Conservation (phyloP, 1,284 basidiomycete genomes). For the Dichomitus squalens region DNA sequence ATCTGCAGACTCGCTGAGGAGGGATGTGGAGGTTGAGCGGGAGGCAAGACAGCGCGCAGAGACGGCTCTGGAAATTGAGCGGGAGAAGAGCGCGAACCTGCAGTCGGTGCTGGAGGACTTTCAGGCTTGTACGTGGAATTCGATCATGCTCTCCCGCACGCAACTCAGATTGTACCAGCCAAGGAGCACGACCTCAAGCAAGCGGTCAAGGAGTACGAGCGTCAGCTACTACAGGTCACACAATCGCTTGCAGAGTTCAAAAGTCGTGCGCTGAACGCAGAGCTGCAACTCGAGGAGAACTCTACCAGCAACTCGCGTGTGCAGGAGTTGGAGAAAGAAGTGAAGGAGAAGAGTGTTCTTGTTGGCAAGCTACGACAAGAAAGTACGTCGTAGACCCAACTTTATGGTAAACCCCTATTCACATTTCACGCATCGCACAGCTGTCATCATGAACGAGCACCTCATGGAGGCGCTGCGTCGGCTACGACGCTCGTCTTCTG, state of each 20-base stretch:
- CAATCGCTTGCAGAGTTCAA: slow-evolving; percentile 85
- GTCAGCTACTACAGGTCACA: slow-evolving; percentile 70
- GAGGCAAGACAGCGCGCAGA: slow-evolving; percentile 55
- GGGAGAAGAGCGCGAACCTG: slow-evolving; percentile 79
- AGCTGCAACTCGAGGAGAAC: slow-evolving; percentile 79
- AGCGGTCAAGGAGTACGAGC: slow-evolving; percentile 81
- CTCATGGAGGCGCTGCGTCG: slow-evolving; percentile 96
- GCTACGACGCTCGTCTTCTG: slow-evolving; percentile 82
- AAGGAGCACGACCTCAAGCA: slow-evolving; percentile 79
- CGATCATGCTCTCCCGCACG: slow-evolving; percentile 29
- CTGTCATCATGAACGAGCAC: slow-evolving; percentile 96
- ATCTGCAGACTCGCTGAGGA: slow-evolving; percentile 57
- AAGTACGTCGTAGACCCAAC: slow-evolving; percentile 50
- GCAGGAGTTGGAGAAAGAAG: slow-evolving; percentile 80
- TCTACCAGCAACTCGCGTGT: slow-evolving; percentile 68
- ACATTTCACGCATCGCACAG: slow-evolving; percentile 41
- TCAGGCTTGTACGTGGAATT: slow-evolving; percentile 66
- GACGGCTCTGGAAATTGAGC: slow-evolving; percentile 68
- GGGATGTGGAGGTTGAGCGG: slow-evolving; percentile 69
- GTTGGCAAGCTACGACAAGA: slow-evolving; percentile 95
- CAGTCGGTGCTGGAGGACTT: slow-evolving; percentile 96
- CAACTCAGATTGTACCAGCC: slow-evolving; percentile 41
- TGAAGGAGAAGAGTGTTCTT: slow-evolving; percentile 92
- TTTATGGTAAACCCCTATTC: background rate
- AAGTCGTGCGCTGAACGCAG: slow-evolving; percentile 82